Conservation (phyloP, 371 early-diverging fungal genomes). For the Mucor racemosus region DNA sequence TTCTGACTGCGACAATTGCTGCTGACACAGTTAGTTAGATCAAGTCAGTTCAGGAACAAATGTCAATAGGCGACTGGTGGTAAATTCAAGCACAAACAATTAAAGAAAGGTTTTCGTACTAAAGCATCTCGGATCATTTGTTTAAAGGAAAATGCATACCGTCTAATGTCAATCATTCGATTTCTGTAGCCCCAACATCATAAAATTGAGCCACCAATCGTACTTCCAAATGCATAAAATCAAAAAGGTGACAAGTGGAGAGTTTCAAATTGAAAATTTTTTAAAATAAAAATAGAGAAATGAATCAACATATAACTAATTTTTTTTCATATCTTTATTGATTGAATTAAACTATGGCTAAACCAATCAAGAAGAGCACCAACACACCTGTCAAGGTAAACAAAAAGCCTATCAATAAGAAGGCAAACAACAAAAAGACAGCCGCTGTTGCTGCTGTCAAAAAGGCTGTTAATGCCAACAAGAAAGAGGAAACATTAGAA, state of each 20-base stretch:
- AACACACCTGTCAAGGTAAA: not conserved
- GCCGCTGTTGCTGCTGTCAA: not conserved
- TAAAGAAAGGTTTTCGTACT: too few species aligned
- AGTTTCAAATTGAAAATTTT: conserved; percentile 1
- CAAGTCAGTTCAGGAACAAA: too few species aligned
- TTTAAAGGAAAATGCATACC: too few species aligned
- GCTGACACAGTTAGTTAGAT: too few species aligned
- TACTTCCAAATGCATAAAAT: conserved; percentile 6
- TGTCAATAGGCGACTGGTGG: too few species aligned
- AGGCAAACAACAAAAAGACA: not conserved
- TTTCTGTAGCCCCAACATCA: too few species aligned
- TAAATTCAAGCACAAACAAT: too few species aligned
- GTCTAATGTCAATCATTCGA: too few species aligned
- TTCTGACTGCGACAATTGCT: too few species aligned
- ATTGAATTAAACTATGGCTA: not conserved
- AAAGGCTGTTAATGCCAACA: not conserved
- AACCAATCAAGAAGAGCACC: not conserved
- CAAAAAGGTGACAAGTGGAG: conserved; percentile 1
- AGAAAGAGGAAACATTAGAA: conserved; percentile 5
- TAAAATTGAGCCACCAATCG: not conserved
- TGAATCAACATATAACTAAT: not conserved
- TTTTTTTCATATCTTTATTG: not conserved
- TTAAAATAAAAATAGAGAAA: not conserved
- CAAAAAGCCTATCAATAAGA: not conserved
- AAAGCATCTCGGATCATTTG: too few species aligned